Evolutionary conservation across 306 rosid genomes (phyloP), one percentile per base, ranked within the genome.

Genomic region (Gillenia trifoliata): DNA sequence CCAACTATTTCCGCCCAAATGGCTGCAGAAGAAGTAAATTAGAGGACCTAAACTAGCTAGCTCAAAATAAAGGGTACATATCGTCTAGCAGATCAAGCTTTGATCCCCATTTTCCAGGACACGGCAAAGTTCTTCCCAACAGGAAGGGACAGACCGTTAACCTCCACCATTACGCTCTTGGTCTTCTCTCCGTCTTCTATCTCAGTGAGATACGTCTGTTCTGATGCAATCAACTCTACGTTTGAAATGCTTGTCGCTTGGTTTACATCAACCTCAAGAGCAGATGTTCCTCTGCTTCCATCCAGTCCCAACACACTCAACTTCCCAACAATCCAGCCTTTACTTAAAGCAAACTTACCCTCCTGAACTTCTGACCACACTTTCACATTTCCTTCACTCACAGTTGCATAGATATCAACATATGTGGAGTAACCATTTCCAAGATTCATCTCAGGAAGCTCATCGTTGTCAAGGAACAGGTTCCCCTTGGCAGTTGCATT

Each of bases 361-460:
- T 92, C 99, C 81, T 88, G 87, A 67, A 94, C 99, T 73, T 86
- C 75, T 66, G 99, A 94, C 96, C 97, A 92, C 38, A 94, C 76
- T 66, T 90, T 94, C 75, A 90, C 93, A 66, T 50, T 72, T 66
- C 97, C 95, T 59, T 86, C 56, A 26, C 82, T 81, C 20, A 92
- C 65, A 25, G 85, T 83, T 29, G 95, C 97, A 29, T 85, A 83
- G 59, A 94, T 80, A 66, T 90, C 89, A 19, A 90, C 65, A 56
- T 83, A 92, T 4, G 89, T 90, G 3, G 99, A 91, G 56, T 79
- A 76, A 57, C 99, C 97, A 29, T 85, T 85, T 54, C 99, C 96
- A 11, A 94, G 91, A 13, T 83, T 83, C 71, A 94, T 94, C 50
- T 92, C 96, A 0, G 99, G 93, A 72, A 75, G 80, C 86, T 90